Conservation (phyloP, 2,329 filamentous ascomycete genomes). For the Fusarium tupiense region DNA sequence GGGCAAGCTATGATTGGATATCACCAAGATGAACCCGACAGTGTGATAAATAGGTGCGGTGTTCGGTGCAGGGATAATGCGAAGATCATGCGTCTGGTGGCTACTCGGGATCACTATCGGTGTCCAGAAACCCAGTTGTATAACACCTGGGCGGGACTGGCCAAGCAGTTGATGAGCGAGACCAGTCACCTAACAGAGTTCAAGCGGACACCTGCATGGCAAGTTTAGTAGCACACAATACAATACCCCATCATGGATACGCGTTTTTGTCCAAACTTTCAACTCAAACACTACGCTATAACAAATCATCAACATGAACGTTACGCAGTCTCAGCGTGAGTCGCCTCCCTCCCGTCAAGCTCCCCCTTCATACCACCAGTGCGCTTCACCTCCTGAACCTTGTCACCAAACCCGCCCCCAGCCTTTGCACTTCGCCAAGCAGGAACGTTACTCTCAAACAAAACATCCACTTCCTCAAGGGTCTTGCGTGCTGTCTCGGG, state of each 20-base stretch:
- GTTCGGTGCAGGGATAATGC: fast-evolving
- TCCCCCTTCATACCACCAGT: conserved; percentile 32
- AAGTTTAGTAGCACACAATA: too few species aligned
- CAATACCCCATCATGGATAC: neutral
- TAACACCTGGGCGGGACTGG: too few species aligned
- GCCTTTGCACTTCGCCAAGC: conserved; percentile 36
- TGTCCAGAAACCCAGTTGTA: too few species aligned
- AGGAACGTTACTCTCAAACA: conserved; percentile 36
- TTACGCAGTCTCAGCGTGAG: conserved; percentile 35
- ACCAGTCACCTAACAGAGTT: too few species aligned
- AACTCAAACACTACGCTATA: neutral
- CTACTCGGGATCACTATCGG: too few species aligned
- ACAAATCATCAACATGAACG: fast-evolving
- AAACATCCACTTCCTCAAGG: conserved; percentile 35
- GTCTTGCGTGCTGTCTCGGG: conserved; percentile 59
- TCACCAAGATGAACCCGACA: too few species aligned
- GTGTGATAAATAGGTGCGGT: too few species aligned
- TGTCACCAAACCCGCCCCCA: conserved; percentile 20
- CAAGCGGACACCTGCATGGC: too few species aligned
- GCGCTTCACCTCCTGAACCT: conserved; percentile 33
- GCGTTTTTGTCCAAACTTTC: neutral
- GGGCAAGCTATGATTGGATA: too few species aligned
- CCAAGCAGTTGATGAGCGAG: too few species aligned
- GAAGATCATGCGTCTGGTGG: fast-evolving
- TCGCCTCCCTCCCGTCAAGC: conserved; percentile 21